Conservation (phyloP, 2,329 filamentous ascomycete genomes). For the Pseudogymnoascus sp. region DNA sequence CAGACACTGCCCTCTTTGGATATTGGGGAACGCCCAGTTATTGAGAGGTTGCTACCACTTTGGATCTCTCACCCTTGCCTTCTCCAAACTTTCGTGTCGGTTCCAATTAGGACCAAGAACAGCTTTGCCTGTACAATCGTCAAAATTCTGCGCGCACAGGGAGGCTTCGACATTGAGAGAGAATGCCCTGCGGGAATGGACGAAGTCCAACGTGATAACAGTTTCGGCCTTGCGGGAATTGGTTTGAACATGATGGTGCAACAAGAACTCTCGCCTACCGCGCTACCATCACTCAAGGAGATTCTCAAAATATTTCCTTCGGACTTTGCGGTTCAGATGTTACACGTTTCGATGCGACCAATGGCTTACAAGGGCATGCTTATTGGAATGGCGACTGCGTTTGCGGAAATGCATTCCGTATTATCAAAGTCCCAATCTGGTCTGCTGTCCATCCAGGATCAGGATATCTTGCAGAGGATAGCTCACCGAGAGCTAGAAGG, state of each 20-base stretch:
- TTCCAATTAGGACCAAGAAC: conserved; percentile 31
- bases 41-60: conserved; percentile 29
- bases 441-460: conserved; percentile 14
- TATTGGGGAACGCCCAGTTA: conserved; percentile 11
- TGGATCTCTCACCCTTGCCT: conserved; percentile 34
- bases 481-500: conserved; percentile 15
- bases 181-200: conserved; percentile 35
- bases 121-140: conserved; percentile 31
- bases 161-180: conserved; percentile 32
- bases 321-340: conserved; percentile 24
- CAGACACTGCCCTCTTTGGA: conserved; percentile 9
- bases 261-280: conserved; percentile 5
- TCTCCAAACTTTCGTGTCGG: conserved; percentile 32
- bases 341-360: conserved; percentile 21
- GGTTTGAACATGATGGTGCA: conserved; percentile 27
- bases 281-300: conserved; percentile 22
- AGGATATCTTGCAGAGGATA: conserved; percentile 14
- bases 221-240: conserved; percentile 29
- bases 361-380: conserved; percentile 24
- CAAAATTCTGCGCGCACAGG: conserved; percentile 34
- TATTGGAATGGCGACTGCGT: conserved; percentile 30
- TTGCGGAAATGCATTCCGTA: conserved; percentile 24
- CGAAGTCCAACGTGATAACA: conserved; percentile 28
- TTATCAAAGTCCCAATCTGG: background rate
- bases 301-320: conserved; percentile 20